Percentiles rank a stretch among this genome's conserved stretches.
These are phyloP conservation scores for Russula emetica DNA, from an alignment of 768 basidiomycete genomes.

Conservation along the genomic window DNA sequence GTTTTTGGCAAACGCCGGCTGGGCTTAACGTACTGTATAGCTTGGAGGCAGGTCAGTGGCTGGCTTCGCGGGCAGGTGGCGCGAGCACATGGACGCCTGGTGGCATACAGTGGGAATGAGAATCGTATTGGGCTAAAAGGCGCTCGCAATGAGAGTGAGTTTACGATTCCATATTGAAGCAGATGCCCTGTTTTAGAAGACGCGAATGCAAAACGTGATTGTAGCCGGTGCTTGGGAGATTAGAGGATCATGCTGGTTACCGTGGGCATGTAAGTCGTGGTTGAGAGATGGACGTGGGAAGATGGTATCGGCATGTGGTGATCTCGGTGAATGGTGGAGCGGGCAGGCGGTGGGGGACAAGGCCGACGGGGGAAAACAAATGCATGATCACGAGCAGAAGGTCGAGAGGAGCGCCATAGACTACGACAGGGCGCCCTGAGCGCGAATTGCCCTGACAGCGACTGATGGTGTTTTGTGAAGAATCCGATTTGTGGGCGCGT, in stretches of 20 bases:
- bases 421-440: slow-evolving; percentile 23
- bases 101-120: slow-evolving; percentile 27
- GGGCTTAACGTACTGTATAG: slow-evolving; percentile 17
- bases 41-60: slow-evolving; percentile 19
- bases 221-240: slow-evolving; percentile 22
- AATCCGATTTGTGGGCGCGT: slow-evolving; percentile 17
- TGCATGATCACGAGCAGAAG: slow-evolving; percentile 10
- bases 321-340: slow-evolving; percentile 26
- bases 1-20: slow-evolving; percentile 13
- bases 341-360: slow-evolving; percentile 9
- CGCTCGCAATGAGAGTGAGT: slow-evolving; percentile 12
- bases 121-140: slow-evolving; percentile 16
- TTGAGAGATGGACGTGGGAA: slow-evolving; percentile 21
- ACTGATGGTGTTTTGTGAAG: slow-evolving; percentile 16
- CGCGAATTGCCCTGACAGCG: slow-evolving; percentile 22
- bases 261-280: slow-evolving; percentile 12
- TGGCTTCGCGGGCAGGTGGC: slow-evolving; percentile 21
- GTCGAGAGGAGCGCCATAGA: slow-evolving; percentile 22
- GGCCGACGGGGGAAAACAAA: slow-evolving; percentile 12
- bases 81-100: slow-evolving; percentile 25
- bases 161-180: slow-evolving; percentile 14
- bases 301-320: slow-evolving; percentile 21
- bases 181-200: slow-evolving; percentile 14
- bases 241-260: slow-evolving; percentile 16
- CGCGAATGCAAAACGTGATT: slow-evolving; percentile 5